Percentiles rank a stretch among this genome's conserved stretches.
Conservation (phyloP, 352 stramenopile genomes). For the Globisporangium middletonii region DNA sequence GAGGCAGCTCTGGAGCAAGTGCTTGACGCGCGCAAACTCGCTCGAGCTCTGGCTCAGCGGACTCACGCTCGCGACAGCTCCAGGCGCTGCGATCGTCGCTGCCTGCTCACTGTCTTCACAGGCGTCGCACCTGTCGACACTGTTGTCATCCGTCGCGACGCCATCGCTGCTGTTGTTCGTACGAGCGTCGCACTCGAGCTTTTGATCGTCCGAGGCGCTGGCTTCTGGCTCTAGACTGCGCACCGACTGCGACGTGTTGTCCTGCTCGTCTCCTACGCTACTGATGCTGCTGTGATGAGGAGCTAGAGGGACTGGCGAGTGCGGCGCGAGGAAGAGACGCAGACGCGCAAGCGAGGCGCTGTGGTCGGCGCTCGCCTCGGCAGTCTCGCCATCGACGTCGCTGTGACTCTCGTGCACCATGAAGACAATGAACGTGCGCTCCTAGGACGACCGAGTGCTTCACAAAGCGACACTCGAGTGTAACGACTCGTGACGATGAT, state of each 20-base stretch:
- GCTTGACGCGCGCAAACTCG: conserved; percentile 58
- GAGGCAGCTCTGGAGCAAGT: conserved; percentile 61
- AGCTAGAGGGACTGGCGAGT: conserved; percentile 5
- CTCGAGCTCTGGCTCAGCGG: conserved; percentile 35
- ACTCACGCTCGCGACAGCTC: conserved; percentile 38
- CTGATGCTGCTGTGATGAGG: background rate
- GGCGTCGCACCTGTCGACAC: background rate
- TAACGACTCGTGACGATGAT: too few relatives aligned
- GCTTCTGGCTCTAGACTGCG: too few relatives aligned
- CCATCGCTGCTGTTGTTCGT: background rate
- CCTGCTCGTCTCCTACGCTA: too few relatives aligned
- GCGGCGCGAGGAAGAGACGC: conserved; percentile 26
- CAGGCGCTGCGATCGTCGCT: conserved; percentile 25
- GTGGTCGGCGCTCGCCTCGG: conserved; percentile 6
- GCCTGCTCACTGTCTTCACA: conserved; percentile 13
- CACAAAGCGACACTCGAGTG: too few relatives aligned
- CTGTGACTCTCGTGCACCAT: background rate
- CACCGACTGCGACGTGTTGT: too few relatives aligned
- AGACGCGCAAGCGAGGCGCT: conserved; percentile 24
- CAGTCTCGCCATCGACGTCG: background rate
- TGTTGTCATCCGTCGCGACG: background rate
- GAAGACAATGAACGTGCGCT: too few relatives aligned
- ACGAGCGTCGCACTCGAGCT: background rate
- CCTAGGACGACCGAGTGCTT: too few relatives aligned
- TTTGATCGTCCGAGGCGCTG: too few relatives aligned